Evolutionary conservation across 805 yeast species (phyloP), one percentile per base, ranked within the genome.

Genomic region (Starmerella bombicola): DNA sequence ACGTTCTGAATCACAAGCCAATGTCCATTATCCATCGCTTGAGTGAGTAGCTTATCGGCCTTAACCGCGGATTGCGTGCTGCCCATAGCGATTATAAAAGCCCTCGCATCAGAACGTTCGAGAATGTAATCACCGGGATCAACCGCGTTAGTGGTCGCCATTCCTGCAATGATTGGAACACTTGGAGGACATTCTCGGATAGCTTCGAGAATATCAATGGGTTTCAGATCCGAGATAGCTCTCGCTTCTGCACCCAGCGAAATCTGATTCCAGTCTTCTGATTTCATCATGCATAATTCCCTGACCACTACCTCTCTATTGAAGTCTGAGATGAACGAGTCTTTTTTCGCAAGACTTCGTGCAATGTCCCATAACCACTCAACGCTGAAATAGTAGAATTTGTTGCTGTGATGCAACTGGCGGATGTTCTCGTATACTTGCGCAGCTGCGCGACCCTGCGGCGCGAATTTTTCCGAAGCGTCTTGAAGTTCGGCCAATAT

Each of bases 1-100:
- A 82, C 63, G 53, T 86, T 86, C 55, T 88, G 94, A 23, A 88
- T 58, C 22, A 86, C 51, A 0, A 88, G 57, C 95, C 95, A 84
- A 1, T 57, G 51, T 0, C 82, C 74, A 66, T 78, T 69, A 43
- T 88, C 95, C 16, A 82, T 63, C 51, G 91, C 91, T 54, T 86
- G 93, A 20, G 84, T 58, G 17, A 86, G 50, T 0, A 86, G 56
- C 93, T 94, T 82, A 1, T 57, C 52, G 0, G 82, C 84, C 1
- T 54, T 54, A n/a, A 55, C 60, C 1, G 67, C 54, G 0, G 74
- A 72, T 8, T 55, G 58, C 1, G 56, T 52, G 7, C 83, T 60
- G n/a, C 73, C 72, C 37, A 63, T 60, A 18, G 70, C 71, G 0
- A 88, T 86, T 30, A 66, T 81, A 6, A 49, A 47, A 0, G 54